Base-by-base conservation (phyloP, 306 rosid genomes). In the Pterocarpus macrocarpus region DNA sequence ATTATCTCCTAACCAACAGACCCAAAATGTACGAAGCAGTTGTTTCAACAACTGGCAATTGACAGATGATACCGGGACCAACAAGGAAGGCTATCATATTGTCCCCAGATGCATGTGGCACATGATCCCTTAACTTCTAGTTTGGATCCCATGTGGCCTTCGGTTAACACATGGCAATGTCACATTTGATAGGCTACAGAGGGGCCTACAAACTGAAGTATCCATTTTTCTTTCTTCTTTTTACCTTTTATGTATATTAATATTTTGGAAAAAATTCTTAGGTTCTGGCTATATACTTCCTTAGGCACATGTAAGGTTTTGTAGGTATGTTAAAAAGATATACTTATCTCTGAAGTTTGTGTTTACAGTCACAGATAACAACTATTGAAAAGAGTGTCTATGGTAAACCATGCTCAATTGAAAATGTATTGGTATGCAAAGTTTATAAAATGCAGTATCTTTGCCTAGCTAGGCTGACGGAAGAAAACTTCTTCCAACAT, bases 1-100 rank as follows among this genome's bases (percentile, higher is more conserved):
- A 38, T 77, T 73, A 49, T 81, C 53, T 62, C 68, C 17, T 5
- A 52, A 63, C 66, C 63, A 47, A 38, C 58, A 80, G 41, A 32
- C 62, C 69, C 80, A 74, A 73, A 73, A 62, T 73, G 80, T 65
- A 76, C 64, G 10, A 80, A 80, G 74, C 52, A 64, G 77, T 71
- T 71, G 61, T 45, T 80, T 71, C 81, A 80, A 72, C 67, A 58
- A 84, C 80, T 30, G 69, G 74, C 69, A 84, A 56, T 38, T 49
- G 83, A 36, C 56, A 35, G 65, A 85, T 73, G 82, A 88, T 55
- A 43, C 72, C 39, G 71, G 83, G 90, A 81, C 94, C 86, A 65
- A 55, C 30, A 1, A 55, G 6, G 28, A 38, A 58, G 41, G 76
- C 28, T 73, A 73, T 77, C 62, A 7, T 45, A 77, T 77, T 80